These are phyloP conservation scores for Trapa bicornis DNA, from an alignment of 345 rosid species.

Conservation along the genomic window DNA sequence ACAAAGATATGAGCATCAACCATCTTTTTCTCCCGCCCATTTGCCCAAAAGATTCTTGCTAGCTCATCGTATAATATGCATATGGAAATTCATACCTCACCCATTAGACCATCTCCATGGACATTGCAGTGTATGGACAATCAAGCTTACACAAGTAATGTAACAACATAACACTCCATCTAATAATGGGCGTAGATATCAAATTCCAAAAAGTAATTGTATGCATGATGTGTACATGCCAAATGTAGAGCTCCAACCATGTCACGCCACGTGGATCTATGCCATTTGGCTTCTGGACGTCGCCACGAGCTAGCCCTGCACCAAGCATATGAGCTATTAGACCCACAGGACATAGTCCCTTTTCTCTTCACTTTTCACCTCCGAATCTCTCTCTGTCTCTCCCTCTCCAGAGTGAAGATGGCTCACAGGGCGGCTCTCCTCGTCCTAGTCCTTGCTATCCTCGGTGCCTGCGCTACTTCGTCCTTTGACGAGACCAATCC, in stretches of 20 bases:
- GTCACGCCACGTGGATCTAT: not conserved
- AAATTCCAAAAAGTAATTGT: not conserved
- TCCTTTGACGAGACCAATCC: conserved; percentile 54
- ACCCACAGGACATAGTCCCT: not conserved
- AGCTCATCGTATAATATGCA: no score
- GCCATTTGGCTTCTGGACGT: not conserved
- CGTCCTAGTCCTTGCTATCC: conserved; percentile 21
- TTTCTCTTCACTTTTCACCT: not conserved
- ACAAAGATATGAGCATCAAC: not conserved
- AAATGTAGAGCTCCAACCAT: not conserved
- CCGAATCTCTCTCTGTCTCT: no score
- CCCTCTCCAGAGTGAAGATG: not conserved
- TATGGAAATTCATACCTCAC: no score
- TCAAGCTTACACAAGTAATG: no score
- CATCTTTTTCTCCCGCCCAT: no score
- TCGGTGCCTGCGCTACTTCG: conserved; percentile 24
- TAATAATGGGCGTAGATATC: not conserved
- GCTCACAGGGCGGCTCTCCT: conserved; percentile 6
- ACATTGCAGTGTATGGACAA: no score
- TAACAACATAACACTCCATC: no score
- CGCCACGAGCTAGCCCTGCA: not conserved
- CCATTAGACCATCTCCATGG: no score
- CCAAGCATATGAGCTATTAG: not conserved
- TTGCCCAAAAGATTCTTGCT: no score
- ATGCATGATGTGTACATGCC: conserved; percentile 1